Base-by-base conservation (phyloP, 139 green algal species). In the Nannochloris sp. region DNA sequence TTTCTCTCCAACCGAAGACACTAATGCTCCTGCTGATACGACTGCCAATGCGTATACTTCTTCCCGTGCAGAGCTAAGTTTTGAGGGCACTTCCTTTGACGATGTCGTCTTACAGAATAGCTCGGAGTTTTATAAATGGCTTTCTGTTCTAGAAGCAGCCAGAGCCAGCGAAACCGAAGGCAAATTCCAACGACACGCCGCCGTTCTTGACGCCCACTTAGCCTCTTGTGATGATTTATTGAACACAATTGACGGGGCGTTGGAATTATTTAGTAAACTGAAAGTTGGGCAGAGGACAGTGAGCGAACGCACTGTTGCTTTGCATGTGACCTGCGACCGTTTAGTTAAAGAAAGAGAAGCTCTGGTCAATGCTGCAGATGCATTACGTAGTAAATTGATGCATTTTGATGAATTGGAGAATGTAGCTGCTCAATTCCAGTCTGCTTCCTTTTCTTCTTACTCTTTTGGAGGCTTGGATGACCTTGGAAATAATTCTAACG, bases 381-480 rank as follows among this genome's bases (percentile, higher is more conserved):
- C 87, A 4, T 66, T 97, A 39, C 66, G 77, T 8, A 59, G 58
- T 31, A 89, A 90, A 53, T 78, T 97, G 32, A 67, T 74, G 30
- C 95, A 92, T 75, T 98, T 98, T 72, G 90, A 98, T 38, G 88
- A 96, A 69, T 87, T 97, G 44, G 90, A 98, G 71, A 67, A 67
- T n/a, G 77, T 97, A 25, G 76, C 75, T 4, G 54, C 69, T 24
- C 45, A 68, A 58, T 88, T 91, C 65, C 70, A 86, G 30, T 65
- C 83, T 15, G 69, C 76, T 1, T 58, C 77, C 33, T 62, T 87
- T 8, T 83, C 70, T 64, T 53, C 88, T 62, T n/a, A n/a, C n/a
- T n/a, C n/a, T n/a, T n/a, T n/a, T n/a, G n/a, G n/a, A n/a, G n/a
- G n/a, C n/a, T n/a, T n/a, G n/a, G 36, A 69, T 73, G 37, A 45